phyloP scores from a whole-genome alignment of 306 rosid species.

The Citrullus colocynthis region DNA sequence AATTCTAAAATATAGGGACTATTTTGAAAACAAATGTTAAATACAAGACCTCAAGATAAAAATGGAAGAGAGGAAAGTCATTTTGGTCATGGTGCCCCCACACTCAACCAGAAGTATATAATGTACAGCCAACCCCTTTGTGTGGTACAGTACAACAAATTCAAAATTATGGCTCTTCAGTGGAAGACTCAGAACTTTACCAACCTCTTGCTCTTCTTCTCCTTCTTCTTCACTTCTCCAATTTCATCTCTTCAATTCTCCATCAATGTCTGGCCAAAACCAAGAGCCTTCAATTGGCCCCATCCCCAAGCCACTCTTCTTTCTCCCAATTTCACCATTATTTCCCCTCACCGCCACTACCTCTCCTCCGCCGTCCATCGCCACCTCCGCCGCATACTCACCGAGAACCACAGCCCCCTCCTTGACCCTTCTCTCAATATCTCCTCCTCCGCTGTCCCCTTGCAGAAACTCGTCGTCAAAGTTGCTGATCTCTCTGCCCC shows the following conservation, averaged over 20 bases:
- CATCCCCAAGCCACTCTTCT: constrained; percentile 34
- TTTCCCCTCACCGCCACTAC: constrained; percentile 23
- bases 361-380: constrained; percentile 47
- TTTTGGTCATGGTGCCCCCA: background rate
- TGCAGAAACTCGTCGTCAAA: constrained; percentile 23
- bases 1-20: too few relatives aligned
- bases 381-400: constrained; percentile 33
- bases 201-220: background rate
- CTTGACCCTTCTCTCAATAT: constrained; percentile 15
- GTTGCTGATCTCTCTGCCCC: constrained; percentile 25
- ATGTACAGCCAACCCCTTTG: background rate
- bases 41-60: too few relatives aligned
- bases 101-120: background rate
- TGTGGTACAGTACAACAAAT: background rate
- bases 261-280: constrained; percentile 70
- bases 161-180: background rate
- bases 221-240: background rate
- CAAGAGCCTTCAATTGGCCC: constrained; percentile 49
- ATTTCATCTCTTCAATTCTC: background rate
- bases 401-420: constrained; percentile 53
- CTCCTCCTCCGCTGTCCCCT: constrained; percentile 25
- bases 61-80: too few relatives aligned
- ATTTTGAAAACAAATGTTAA: too few relatives aligned
- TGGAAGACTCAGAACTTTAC: background rate
- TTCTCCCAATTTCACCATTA: constrained; percentile 49